Base-by-base conservation (phyloP, 228 moss, liverwort and hornwort genomes). In the Sphagnum magellanicum region DNA sequence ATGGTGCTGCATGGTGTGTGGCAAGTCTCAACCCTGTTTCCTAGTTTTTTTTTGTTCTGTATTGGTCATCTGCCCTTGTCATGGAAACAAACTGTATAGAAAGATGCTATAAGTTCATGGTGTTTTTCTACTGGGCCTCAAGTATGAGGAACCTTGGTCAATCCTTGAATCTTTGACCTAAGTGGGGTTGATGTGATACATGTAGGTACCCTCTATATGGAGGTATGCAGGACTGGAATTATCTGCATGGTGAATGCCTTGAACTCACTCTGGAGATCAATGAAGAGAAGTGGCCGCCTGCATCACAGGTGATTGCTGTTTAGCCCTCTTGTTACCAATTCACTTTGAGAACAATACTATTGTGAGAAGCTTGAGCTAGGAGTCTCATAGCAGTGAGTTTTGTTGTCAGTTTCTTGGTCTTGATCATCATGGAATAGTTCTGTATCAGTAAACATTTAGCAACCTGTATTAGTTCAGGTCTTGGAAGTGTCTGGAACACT, bases 141-240 rank as follows among this genome's bases (percentile, higher is more conserved):
- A 32, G 3, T 32, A 32, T 32, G 32, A 32, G 32, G 3, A 32
- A 32, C 32, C 32, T 32, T 32, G 32, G 32, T 3, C 32, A 32
- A 32, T 32, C 32, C 32, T 32, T 3, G 32, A 32, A 32, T 32
- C 32, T 32, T 32, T 32, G 32, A 32, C 32, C 32, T 32, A 32
- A 32, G 32, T 32, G 32, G 32, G 32, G 32, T 32, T 32, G 32
- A 32, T 32, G 32, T 32, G 32, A 32, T 32, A 2, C 32, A 32
- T 32, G 66, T 71, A 96, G 96, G 96, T 97, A 97, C 71, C 88
- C 93, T 67, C 78, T 97, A n/a, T 97, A 97, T 72, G 96, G 96
- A 52, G 96, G 96, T 66, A 97, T 97, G 93, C 96, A 97, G 76
- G 96, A 97, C 74, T 97, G 96, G 96, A 97, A 97, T 75, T 93